A percentile compares a stretch with the other conserved stretches of the same genome.
Evolutionary conservation across 2,329 filamentous ascomycete genomes (phyloP).

Genomic region (Monilinia fructicola): DNA sequence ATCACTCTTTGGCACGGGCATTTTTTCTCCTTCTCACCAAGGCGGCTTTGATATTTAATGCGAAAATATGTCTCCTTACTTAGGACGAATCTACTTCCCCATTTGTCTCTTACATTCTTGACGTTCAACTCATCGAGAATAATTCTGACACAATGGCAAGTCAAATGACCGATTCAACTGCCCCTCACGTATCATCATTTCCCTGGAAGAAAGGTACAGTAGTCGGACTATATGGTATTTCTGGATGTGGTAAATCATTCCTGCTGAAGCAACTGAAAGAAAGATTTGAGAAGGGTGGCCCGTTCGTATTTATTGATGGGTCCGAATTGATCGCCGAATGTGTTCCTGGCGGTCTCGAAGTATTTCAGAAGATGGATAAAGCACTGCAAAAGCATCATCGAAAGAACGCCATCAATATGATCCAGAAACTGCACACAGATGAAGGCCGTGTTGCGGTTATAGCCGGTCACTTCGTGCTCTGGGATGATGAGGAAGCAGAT

Average conservation of each 20-base stretch:
- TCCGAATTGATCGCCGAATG: constrained; percentile 47
- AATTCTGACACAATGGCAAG: not conserved
- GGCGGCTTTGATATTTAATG: not conserved
- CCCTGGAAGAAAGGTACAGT: constrained; percentile 42
- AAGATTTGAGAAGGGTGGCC: constrained; percentile 37
- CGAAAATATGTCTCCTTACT: not conserved
- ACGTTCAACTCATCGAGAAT: not conserved
- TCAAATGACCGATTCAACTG: not conserved
- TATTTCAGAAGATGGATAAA: constrained; percentile 47
- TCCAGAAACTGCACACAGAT: constrained; percentile 43
- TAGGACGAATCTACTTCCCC: not conserved
- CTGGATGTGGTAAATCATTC: constrained; percentile 54
- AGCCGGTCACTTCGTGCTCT: constrained; percentile 57
- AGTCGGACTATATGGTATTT: constrained; percentile 55
- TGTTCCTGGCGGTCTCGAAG: not conserved
- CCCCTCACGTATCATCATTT: not conserved
- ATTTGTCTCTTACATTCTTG: too few relatives aligned
- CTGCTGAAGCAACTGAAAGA: constrained; percentile 46
- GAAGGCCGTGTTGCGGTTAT: constrained; percentile 48
- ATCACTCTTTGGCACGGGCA: too few relatives aligned
- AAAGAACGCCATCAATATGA: constrained; percentile 47
- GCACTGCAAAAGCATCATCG: constrained; percentile 45
- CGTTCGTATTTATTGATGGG: constrained; percentile 54
- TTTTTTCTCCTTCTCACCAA: too few relatives aligned
- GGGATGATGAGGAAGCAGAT: constrained; percentile 40